Percentiles rank a stretch among this genome's conserved stretches.
Conservation (phyloP, 129 eudicot genomes). For the Mikania micrantha region DNA sequence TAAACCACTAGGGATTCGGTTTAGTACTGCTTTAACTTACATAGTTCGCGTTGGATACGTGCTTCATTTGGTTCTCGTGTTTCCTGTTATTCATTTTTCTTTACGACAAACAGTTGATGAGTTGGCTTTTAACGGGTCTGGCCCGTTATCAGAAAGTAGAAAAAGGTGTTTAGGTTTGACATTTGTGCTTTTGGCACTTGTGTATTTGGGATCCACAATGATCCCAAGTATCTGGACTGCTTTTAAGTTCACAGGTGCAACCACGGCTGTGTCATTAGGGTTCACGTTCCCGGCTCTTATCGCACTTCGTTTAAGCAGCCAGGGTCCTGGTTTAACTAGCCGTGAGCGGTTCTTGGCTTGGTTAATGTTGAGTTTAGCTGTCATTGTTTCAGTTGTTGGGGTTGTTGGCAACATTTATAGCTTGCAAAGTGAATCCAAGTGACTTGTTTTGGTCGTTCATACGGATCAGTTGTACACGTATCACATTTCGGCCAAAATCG, state of each 20-base stretch:
- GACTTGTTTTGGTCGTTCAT: too few relatives aligned
- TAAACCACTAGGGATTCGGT: conserved; percentile 74
- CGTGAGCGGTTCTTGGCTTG: conserved; percentile 62
- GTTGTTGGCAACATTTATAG: conserved; percentile 75
- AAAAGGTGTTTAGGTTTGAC: conserved; percentile 66
- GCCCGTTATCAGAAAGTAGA: conserved; percentile 70
- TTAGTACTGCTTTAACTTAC: conserved; percentile 67
- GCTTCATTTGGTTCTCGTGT: conserved; percentile 79
- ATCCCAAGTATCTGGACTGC: conserved; percentile 97
- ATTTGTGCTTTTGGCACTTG: conserved; percentile 49
- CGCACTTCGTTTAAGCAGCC: conserved; percentile 67
- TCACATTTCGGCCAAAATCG: too few relatives aligned
- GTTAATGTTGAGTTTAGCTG: conserved; percentile 76
- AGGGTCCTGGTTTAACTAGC: conserved; percentile 47
- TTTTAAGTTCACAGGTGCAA: conserved; percentile 93
- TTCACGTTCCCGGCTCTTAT: conserved; percentile 84
- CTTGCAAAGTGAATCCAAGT: conserved; percentile 40
- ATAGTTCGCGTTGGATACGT: conserved; percentile 87
- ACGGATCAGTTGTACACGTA: too few relatives aligned
- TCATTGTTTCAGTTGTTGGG: conserved; percentile 70
- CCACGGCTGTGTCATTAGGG: conserved; percentile 93
- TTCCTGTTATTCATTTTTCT: conserved; percentile 89
- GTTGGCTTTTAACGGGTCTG: conserved; percentile 50
- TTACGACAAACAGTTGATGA: conserved; percentile 79
- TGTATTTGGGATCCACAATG: conserved; percentile 79